These are phyloP conservation scores for Aspergillus wentii DNA, from an alignment of 495 filamentous ascomycete species.

Conservation along the genomic window DNA sequence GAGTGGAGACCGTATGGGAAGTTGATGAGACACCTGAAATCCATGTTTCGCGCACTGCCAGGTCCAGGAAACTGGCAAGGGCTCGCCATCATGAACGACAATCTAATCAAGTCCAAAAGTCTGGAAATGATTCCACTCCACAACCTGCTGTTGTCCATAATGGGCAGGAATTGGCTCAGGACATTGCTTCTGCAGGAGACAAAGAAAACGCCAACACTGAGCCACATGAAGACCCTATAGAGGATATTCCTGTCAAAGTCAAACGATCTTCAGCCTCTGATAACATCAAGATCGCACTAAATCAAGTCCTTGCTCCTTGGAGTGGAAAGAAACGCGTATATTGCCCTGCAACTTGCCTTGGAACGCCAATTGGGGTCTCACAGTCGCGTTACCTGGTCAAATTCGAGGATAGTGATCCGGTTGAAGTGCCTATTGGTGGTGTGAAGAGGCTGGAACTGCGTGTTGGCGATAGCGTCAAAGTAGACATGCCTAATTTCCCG, in stretches of 20 bases:
- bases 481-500: slow-evolving; percentile 41
- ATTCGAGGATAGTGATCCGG: slow-evolving; percentile 40
- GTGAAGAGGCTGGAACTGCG: slow-evolving; percentile 46
- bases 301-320: slow-evolving; percentile 48
- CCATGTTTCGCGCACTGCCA: slow-evolving; percentile 19
- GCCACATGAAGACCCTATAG: background rate
- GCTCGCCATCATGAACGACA: slow-evolving; percentile 10
- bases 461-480: slow-evolving; percentile 46
- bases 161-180: too few species aligned
- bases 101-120: slow-evolving; percentile 1
- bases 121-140: slow-evolving; percentile 5
- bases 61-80: slow-evolving; percentile 13
- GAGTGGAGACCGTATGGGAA: slow-evolving; percentile 34
- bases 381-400: slow-evolving; percentile 38
- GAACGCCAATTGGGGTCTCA: slow-evolving; percentile 31
- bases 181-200: slow-evolving; percentile 11
- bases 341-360: slow-evolving; percentile 47
- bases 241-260: background rate
- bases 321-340: slow-evolving; percentile 44
- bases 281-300: slow-evolving; percentile 27
- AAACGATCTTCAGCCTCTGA: slow-evolving; percentile 2
- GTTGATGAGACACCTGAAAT: slow-evolving; percentile 29
- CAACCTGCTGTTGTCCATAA: slow-evolving; percentile 9
- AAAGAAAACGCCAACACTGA: slow-evolving; percentile 9
- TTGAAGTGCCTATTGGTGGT: slow-evolving; percentile 36